Conservation (phyloP, 1,284 basidiomycete species). For the Heliocybe sulcata region DNA sequence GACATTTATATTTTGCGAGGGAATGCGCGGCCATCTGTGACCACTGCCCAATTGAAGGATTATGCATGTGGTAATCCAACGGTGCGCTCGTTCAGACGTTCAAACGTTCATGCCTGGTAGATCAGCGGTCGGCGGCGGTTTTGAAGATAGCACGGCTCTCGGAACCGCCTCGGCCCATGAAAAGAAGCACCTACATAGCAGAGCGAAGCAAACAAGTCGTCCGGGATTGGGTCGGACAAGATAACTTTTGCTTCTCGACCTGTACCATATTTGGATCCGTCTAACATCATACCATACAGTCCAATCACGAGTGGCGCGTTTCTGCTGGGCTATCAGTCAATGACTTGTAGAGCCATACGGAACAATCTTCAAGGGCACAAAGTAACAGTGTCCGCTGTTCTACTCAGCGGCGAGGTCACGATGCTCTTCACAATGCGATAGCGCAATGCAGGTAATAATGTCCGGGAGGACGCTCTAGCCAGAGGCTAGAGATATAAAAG, state of each 20-base stretch:
- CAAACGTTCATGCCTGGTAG: too few relatives aligned
- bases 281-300: background rate
- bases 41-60: too few relatives aligned
- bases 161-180: too few relatives aligned
- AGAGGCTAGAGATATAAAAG: background rate
- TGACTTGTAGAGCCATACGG: background rate
- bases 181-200: background rate
- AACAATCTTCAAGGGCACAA: background rate
- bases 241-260: background rate
- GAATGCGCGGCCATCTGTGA: too few relatives aligned
- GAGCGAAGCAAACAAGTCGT: background rate
- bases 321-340: background rate
- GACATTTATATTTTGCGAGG: too few relatives aligned
- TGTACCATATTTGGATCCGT: background rate
- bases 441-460: background rate
- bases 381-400: background rate
- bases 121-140: too few relatives aligned
- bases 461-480: background rate
- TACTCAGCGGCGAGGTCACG: background rate
- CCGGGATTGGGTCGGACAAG: background rate
- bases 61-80: too few relatives aligned
- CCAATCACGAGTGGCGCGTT: background rate
- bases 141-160: too few relatives aligned
- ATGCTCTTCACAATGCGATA: background rate
- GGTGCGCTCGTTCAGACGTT: too few relatives aligned